Percentiles rank a stretch among this genome's conserved stretches.
Conservation (phyloP, 768 basidiomycete species). For the Neoboletus magnificus region DNA sequence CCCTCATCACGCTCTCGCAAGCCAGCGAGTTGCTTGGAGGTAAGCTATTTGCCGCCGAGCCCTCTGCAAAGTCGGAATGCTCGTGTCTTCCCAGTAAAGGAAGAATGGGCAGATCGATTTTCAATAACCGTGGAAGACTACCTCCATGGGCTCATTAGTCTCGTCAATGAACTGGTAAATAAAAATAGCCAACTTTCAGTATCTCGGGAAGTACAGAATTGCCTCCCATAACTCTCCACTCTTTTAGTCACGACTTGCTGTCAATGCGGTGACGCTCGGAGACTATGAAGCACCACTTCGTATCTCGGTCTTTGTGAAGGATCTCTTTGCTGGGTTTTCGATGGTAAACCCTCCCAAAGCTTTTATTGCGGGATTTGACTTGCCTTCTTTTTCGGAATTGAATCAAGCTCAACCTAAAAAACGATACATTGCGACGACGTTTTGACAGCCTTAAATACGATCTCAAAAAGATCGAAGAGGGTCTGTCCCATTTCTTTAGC, state of each 20-base stretch:
- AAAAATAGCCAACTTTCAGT: neutral
- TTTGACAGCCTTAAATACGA: constrained; percentile 86
- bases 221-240: constrained; percentile 3
- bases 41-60: constrained; percentile 37
- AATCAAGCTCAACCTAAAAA: constrained; percentile 74
- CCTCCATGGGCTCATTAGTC: constrained; percentile 71
- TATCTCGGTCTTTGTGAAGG: constrained; percentile 78
- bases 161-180: constrained; percentile 78
- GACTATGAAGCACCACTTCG: constrained; percentile 76
- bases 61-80: neutral
- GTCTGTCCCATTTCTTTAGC: constrained; percentile 33
- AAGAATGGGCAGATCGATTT: constrained; percentile 67
- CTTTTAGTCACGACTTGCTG: constrained; percentile 67
- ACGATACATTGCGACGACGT: constrained; percentile 67
- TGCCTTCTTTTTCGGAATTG: neutral
- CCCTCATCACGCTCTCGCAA: constrained; percentile 53
- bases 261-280: constrained; percentile 80
- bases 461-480: constrained; percentile 87
- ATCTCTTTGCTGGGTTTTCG: constrained; percentile 78
- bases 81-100: constrained; percentile 47
- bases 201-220: neutral
- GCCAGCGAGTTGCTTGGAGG: constrained; percentile 61
- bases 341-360: constrained; percentile 46
- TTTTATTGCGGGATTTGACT: constrained; percentile 2
- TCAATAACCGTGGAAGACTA: constrained; percentile 72